A percentile compares a stretch with the other conserved stretches of the same genome.
These are phyloP conservation scores for Monosporascus sp. DNA, from an alignment of 2,329 filamentous ascomycete genomes.

Conservation along the genomic window DNA sequence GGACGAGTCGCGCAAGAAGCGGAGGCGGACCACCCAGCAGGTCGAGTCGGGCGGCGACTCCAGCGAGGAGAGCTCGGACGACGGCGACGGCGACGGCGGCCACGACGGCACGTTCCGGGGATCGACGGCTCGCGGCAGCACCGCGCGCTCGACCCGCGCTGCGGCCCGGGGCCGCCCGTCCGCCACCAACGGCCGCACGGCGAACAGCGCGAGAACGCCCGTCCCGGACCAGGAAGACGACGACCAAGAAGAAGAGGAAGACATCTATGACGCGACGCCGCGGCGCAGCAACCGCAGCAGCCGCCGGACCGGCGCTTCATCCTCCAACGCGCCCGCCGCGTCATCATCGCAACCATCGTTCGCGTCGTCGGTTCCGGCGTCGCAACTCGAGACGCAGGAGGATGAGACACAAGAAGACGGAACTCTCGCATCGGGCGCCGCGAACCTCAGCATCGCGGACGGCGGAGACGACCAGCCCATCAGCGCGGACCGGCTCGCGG, in stretches of 20 bases:
- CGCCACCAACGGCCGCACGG: conserved; percentile 19
- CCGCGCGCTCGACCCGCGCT: conserved; percentile 27
- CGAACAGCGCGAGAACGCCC: conserved; percentile 22
- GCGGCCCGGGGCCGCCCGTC: conserved; percentile 18
- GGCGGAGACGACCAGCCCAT: conserved; percentile 37
- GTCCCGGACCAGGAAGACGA: conserved; percentile 33
- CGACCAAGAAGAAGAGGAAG: conserved; percentile 49
- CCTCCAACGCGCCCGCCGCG: conserved; percentile 27
- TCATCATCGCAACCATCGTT: conserved; percentile 53
- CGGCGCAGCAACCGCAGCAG: conserved; percentile 35
- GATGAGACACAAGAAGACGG: conserved; percentile 34
- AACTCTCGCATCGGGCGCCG: conserved; percentile 29
- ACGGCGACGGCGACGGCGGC: conserved; percentile 55
- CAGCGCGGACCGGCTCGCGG: conserved; percentile 55
- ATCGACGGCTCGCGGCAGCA: conserved; percentile 33
- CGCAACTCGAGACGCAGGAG: conserved; percentile 53
- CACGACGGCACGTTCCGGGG: conserved; percentile 23
- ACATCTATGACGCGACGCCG: conserved; percentile 37
- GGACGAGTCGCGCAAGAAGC: conserved; percentile 74
- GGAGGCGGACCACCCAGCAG: conserved; percentile 63
- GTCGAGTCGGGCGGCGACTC: conserved; percentile 49
- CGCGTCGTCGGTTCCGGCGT: conserved; percentile 74
- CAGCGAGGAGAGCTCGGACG: conserved; percentile 55
- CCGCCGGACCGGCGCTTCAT: conserved; percentile 15
- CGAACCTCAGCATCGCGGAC: conserved; percentile 29